A percentile compares a stretch with the other conserved stretches of the same genome.
phyloP scores from a whole-genome alignment of 192 early-diverging fungal genomes.

The Linnemannia zychae region DNA sequence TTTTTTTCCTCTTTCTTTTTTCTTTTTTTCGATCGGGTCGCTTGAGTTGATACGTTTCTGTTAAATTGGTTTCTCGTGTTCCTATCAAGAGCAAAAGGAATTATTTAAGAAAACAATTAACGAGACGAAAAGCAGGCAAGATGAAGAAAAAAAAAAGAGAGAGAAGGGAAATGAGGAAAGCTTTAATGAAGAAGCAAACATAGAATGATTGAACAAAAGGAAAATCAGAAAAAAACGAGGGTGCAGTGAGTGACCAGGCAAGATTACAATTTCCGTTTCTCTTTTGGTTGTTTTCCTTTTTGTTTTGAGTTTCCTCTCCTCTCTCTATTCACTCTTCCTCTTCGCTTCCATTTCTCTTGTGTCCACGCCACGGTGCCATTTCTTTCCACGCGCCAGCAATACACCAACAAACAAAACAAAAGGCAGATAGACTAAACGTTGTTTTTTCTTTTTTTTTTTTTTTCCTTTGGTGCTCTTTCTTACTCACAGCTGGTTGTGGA shows the following conservation, averaged over 20 bases:
- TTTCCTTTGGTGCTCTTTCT: background rate
- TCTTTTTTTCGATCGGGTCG: background rate
- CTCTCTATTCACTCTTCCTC: background rate
- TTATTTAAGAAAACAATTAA: too few species aligned
- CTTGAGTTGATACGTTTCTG: background rate
- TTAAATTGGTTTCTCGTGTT: conserved; percentile 6
- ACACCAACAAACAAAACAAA: too few species aligned
- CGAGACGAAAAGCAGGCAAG: background rate
- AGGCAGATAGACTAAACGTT: background rate
- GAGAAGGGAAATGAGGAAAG: background rate
- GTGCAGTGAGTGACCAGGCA: background rate
- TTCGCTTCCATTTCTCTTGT: background rate
- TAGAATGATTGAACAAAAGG: background rate
- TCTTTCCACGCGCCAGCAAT: too few species aligned
- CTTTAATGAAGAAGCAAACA: background rate
- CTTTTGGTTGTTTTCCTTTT: background rate
- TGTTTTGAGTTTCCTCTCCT: background rate
- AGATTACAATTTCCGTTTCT: background rate
- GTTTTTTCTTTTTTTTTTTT: background rate
- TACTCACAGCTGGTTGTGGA: background rate
- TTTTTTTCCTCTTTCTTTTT: background rate
- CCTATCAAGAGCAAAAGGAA: background rate
- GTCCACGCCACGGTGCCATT: background rate
- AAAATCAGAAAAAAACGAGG: background rate
- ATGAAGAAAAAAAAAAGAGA: background rate